Base-by-base conservation (phyloP, 1,284 basidiomycete species). In the Phlebopus sp. region DNA sequence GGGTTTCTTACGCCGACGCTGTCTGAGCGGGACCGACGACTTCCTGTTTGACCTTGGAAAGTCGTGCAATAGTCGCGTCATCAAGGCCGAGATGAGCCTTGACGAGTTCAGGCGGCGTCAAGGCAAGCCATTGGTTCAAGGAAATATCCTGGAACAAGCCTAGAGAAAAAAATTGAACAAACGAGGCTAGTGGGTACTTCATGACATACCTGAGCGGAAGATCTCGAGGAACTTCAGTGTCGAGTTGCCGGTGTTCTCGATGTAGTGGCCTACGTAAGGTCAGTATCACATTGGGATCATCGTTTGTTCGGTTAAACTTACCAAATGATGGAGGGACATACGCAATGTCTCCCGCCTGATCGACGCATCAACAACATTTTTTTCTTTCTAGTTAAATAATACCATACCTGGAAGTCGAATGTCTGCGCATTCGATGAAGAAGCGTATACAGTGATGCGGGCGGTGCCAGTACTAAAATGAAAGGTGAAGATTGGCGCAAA, bases 241-340 rank as follows among this genome's bases (percentile, higher is more conserved):
- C 2, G 73, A 72, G 53, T 80, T 78, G n/a, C 84, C 82, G 1
- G 76, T 81, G 59, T 86, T 86, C 66, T 86, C 82, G 21, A 86
- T 69, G 56, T 86, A 85, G 59, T 86, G 85, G 0, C 79, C 81
- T 76, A 49, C 37, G 54, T 36, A 15, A 18, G 25, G 15, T 23
- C 36, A 43, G 15, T 32, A n/a, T 47, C 14, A 30, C 13, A 42
- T 50, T 29, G 5, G 10, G 17, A 36, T 30, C 7, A 19, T 5
- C 18, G 9, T 10, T 36, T 19, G 4, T 15, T 38, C 41, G 44
- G 4, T 6, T 34, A 19, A 23, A 50, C 57, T 46, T 35, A 76
- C 76, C 79, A 42, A 66, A 79, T 5, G 76, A 73, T 5, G 75
- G 67, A 0, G 77, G 78, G 8, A 81, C 64, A 52, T 81, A 81